A percentile compares a stretch with the other conserved stretches of the same genome.
Evolutionary conservation across 2,329 filamentous ascomycete species (phyloP).

Genomic region (Penicillium frequentans): DNA sequence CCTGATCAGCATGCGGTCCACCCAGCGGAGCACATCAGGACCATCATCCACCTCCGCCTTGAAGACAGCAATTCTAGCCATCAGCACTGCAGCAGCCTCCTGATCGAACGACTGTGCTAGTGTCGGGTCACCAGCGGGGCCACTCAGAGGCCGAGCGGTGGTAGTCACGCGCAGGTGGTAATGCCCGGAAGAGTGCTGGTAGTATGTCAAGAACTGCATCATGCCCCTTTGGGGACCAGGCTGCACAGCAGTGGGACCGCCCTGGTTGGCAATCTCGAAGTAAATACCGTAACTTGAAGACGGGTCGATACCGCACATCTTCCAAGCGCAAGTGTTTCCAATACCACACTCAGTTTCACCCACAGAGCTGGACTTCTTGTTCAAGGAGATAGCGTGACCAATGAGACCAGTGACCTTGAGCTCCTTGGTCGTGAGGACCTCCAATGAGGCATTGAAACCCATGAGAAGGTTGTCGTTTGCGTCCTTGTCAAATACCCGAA

Average conservation of each 20-base stretch:
- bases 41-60: slow-evolving; percentile 98
- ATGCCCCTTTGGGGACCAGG: slow-evolving; percentile 88
- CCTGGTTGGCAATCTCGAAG: slow-evolving; percentile 95
- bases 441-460: slow-evolving; percentile 96
- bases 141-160: slow-evolving; percentile 84
- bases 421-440: slow-evolving; percentile 96
- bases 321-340: slow-evolving; percentile 98
- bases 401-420: slow-evolving; percentile 97
- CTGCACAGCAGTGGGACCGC: slow-evolving; percentile 79
- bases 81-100: slow-evolving; percentile 93
- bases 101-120: slow-evolving; percentile 98
- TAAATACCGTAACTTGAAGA: slow-evolving; percentile 92
- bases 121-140: slow-evolving; percentile 88
- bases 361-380: slow-evolving; percentile 96
- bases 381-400: slow-evolving; percentile 91
- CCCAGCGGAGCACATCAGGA: slow-evolving; percentile 96
- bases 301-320: slow-evolving; percentile 98
- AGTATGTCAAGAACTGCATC: slow-evolving; percentile 98
- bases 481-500: slow-evolving; percentile 96
- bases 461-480: slow-evolving; percentile 91
- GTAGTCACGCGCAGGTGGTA: slow-evolving; percentile 96
- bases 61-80: slow-evolving; percentile 99
- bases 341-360: slow-evolving; percentile 98
- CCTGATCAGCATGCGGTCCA: slow-evolving; percentile 96
- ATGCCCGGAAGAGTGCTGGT: slow-evolving; percentile 94